Base-by-base conservation (phyloP, 371 early-diverging fungal species). In the Rhizomucor miehei region DNA sequence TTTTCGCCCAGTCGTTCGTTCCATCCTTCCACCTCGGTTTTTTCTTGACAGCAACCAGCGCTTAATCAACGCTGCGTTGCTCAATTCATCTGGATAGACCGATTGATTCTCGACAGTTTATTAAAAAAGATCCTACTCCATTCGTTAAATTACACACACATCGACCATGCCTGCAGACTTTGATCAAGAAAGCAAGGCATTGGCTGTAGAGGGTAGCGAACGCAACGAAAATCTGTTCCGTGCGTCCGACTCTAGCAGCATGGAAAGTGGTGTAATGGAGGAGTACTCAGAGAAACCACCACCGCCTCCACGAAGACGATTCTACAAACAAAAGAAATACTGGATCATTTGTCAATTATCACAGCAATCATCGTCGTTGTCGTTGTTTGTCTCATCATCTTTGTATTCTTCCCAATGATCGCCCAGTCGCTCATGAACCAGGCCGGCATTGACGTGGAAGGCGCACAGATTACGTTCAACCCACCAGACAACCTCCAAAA, bases 351-450 rank as follows among this genome's bases (percentile, higher is more conserved):
- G 84, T 68, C 74, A 6, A 69, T 75, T 5, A 60, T 63, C 35
- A 65, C 69, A 13, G 75, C 77, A 41, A 75, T 81, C 34, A 58
- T 73, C n/a, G 54, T 75, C 14, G 62, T 81, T 1, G 77, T 84
- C 16, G 75, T 69, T 3, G 78, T 84, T 12, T 49, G 75, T 5
- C 54, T 84, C 6, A 62, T 66, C 4, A 63, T 81, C 13, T 81
- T 78, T 54, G 85, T 85, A 9, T 71, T 79, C 41, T 69, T 85
- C 63, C 83, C 83, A 25, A 79, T 77, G 67, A 69, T 85, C 24
- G 80, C 81, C 37, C 85, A 85, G 62, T 43, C 56, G n/a, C 60
- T 80, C 51, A 73, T 85, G 66, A 80, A 85, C 56, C 60, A 76
- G 20, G 60, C 73, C 35, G 62, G 57, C 14, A 76, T 85, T 57